phyloP scores from a whole-genome alignment of 805 yeast species.

The Yarrowia bubula region DNA sequence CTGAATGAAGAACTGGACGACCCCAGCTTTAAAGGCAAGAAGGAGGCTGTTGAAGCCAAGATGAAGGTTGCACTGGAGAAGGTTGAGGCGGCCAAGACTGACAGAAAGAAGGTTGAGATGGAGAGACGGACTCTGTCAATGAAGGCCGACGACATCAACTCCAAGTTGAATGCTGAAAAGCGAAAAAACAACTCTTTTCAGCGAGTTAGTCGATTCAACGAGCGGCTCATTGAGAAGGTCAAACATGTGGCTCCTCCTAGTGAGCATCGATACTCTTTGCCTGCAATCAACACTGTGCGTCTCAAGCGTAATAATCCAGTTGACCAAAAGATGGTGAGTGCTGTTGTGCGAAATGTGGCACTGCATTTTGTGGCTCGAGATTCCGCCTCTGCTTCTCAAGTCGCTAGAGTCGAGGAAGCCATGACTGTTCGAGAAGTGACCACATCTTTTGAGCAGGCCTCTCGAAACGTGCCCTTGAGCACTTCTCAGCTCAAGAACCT shows the following conservation, averaged over 20 bases:
- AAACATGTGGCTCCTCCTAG: slow-evolving; percentile 29
- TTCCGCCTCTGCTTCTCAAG: background rate
- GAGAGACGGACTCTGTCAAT: background rate
- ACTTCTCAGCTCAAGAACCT: slow-evolving; percentile 40
- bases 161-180: background rate
- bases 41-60: background rate
- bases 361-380: background rate
- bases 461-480: background rate
- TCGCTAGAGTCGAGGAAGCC: background rate
- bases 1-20: background rate
- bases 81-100: background rate
- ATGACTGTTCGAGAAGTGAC: background rate
- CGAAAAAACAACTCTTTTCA: background rate
- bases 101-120: background rate
- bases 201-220: background rate
- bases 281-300: slow-evolving; percentile 7
- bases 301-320: background rate
- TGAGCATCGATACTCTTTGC: background rate
- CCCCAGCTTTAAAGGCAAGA: background rate
- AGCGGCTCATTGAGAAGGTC: background rate
- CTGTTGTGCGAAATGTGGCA: background rate
- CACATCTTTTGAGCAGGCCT: background rate
- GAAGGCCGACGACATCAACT: background rate
- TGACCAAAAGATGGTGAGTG: slow-evolving; percentile 5
- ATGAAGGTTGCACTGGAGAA: background rate